These are phyloP conservation scores for Rosa rugosa DNA, from an alignment of 306 rosid species.

Conservation along the genomic window DNA sequence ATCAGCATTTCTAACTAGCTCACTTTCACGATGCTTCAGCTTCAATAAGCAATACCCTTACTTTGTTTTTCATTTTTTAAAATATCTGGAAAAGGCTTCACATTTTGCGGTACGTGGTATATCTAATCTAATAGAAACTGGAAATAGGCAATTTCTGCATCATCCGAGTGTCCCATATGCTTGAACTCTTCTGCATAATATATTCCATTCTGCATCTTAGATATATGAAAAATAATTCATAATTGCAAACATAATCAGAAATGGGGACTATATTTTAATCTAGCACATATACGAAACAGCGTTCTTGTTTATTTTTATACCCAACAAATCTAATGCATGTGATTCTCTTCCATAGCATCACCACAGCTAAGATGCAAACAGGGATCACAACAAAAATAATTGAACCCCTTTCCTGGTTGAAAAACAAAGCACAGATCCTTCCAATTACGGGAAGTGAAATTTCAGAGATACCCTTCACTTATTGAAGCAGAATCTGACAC, in stretches of 20 bases:
- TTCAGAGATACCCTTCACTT: conserved; percentile 6
- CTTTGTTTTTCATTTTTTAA: neutral
- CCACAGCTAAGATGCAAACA: conserved; percentile 26
- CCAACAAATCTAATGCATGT: neutral
- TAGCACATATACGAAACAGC: conserved; percentile 16
- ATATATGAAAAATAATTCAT: neutral
- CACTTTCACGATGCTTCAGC: conserved; percentile 23
- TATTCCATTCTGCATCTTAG: conserved; percentile 7
- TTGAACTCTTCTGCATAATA: too few species aligned
- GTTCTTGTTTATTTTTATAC: neutral
- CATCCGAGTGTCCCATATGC: neutral
- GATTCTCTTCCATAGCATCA: conserved; percentile 12
- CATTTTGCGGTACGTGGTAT: neutral
- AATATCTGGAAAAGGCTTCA: neutral
- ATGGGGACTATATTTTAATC: neutral
- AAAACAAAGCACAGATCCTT: conserved; percentile 1
- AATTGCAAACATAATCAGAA: neutral
- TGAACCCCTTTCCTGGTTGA: neutral
- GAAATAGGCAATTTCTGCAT: neutral
- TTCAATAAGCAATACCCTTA: conserved; percentile 11
- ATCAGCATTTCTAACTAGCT: conserved; percentile 13
- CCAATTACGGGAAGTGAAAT: neutral
- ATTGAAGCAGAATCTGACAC: neutral
- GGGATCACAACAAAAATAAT: conserved; percentile 4
- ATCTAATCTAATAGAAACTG: neutral